These are phyloP conservation scores for Picea mariana DNA, from an alignment of 83 land plant genomes.

Conservation along the genomic window DNA sequence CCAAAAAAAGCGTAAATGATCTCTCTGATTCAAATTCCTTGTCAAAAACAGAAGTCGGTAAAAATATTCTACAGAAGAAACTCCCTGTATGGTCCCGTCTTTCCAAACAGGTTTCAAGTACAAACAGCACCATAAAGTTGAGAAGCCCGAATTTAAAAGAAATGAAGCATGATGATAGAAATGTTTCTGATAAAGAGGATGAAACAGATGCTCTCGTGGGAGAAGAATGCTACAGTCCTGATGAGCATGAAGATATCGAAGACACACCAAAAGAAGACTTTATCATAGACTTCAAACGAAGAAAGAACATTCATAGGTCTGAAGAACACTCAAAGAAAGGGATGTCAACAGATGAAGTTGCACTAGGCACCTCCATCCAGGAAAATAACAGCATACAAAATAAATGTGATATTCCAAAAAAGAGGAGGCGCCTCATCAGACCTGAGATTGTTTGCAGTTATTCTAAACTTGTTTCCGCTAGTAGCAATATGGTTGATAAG, in stretches of 20 bases:
- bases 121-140: background rate
- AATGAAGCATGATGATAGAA: conserved; percentile 4
- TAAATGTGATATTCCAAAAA: conserved; percentile 5
- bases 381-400: conserved; percentile 11
- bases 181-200: conserved; percentile 2
- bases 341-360: background rate
- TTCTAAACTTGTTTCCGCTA: background rate
- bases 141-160: conserved; percentile 8
- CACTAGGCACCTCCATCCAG: background rate
- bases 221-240: conserved; percentile 6
- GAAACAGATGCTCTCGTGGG: background rate
- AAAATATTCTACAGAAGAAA: background rate
- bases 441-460: background rate
- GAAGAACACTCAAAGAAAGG: background rate
- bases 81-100: background rate
- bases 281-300: conserved; percentile 10
- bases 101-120: conserved; percentile 1
- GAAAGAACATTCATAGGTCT: conserved; percentile 11
- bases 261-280: background rate
- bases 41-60: background rate
- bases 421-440: background rate
- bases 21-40: background rate
- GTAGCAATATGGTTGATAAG: background rate
- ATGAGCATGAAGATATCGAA: background rate
- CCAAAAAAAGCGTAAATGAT: background rate